Evolutionary conservation across 805 yeast species (phyloP).

Genomic region (Wickerhamiella kazuoi): DNA sequence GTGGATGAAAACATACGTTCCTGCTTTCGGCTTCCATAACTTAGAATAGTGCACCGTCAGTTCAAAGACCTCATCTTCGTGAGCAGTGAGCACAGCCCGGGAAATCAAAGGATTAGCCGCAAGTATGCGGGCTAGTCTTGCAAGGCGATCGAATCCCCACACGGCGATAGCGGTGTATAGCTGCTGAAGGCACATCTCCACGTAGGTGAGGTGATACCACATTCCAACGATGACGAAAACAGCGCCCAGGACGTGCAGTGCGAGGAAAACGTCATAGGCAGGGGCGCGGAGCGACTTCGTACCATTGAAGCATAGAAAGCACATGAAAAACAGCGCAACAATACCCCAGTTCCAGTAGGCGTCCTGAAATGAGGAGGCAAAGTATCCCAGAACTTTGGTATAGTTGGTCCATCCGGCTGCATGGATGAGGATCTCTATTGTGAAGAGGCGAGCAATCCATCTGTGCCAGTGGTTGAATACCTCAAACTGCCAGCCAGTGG

Average conservation of each 20-base stretch:
- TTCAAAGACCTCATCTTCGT: conserved; percentile 21
- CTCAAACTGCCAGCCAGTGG: conserved; percentile 39
- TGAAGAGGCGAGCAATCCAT: conserved; percentile 38
- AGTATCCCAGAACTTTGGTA: conserved; percentile 8
- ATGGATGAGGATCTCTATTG: conserved; percentile 34
- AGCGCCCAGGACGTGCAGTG: conserved; percentile 38
- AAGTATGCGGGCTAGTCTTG: conserved; percentile 36
- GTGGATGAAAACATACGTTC: conserved; percentile 38
- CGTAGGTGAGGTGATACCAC: conserved; percentile 31
- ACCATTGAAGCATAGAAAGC: conserved; percentile 27
- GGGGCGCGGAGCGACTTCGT: conserved; percentile 34
- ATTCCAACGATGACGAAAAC: conserved; percentile 35
- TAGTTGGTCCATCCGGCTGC: conserved; percentile 32
- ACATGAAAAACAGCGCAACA: conserved; percentile 14
- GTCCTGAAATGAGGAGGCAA: neutral
- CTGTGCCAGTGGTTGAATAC: conserved; percentile 43
- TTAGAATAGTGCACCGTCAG: conserved; percentile 23
- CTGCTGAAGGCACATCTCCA: conserved; percentile 9
- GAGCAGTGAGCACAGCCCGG: conserved; percentile 1
- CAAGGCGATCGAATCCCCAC: conserved; percentile 51
- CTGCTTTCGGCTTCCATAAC: conserved; percentile 32
- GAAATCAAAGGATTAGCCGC: conserved; percentile 2
- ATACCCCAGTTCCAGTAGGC: conserved; percentile 11
- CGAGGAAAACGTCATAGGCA: conserved; percentile 40
- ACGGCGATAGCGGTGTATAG: conserved; percentile 25